A percentile compares a stretch with the other conserved stretches of the same genome.
Conservation (phyloP, 176 grass and related monocot species). For the Leersia perrieri region DNA sequence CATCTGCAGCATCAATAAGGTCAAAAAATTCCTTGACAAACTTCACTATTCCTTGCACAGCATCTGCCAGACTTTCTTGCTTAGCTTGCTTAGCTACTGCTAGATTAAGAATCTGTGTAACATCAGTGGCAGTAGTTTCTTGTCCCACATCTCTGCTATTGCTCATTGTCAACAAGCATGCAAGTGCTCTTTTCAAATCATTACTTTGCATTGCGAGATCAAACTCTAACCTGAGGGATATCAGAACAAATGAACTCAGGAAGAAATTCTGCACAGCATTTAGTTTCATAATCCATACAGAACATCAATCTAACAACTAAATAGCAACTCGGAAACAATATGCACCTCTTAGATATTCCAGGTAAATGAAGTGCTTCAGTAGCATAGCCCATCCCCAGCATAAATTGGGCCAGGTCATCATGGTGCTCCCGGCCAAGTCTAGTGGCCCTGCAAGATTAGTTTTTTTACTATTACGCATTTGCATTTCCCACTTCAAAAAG, state of each 20-base stretch:
- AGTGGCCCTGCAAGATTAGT: slow-evolving; percentile 71
- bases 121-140: slow-evolving; percentile 69
- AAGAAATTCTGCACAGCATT: neutral
- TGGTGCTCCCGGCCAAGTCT: slow-evolving; percentile 93
- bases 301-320: slow-evolving; percentile 8
- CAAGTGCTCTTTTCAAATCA: slow-evolving; percentile 93
- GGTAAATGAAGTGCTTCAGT: slow-evolving; percentile 99
- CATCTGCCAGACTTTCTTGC: slow-evolving; percentile 94
- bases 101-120: slow-evolving; percentile 95
- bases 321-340: slow-evolving; percentile 11
- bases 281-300: slow-evolving; percentile 2
- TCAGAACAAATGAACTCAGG: slow-evolving; percentile 7
- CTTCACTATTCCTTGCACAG: slow-evolving; percentile 96
- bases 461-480: neutral
- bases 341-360: slow-evolving; percentile 95
- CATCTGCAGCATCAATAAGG: slow-evolving; percentile 98
- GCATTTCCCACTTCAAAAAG: neutral
- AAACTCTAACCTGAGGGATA: slow-evolving; percentile 83
- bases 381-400: slow-evolving; percentile 99
- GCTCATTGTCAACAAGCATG: slow-evolving; percentile 97
- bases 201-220: slow-evolving; percentile 99
- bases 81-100: slow-evolving; percentile 90
- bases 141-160: slow-evolving; percentile 89
- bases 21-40: slow-evolving; percentile 97
- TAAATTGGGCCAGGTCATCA: slow-evolving; percentile 98